phyloP scores from a whole-genome alignment of 495 filamentous ascomycete species.

The Penicillium cataractarum region DNA sequence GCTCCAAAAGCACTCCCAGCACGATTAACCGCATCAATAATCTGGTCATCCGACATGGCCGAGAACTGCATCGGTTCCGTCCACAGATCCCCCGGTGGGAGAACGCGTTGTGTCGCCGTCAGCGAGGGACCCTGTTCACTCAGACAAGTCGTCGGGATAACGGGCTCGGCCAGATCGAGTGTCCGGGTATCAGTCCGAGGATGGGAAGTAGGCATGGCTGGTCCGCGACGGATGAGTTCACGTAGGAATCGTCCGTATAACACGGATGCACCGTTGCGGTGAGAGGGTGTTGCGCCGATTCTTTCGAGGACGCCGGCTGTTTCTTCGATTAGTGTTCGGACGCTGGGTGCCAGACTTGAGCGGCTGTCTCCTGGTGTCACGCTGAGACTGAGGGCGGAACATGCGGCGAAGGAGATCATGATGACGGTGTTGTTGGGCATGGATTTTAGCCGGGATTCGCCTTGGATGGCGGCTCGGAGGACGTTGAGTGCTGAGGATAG shows the following conservation, averaged over 20 bases:
- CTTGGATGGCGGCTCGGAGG: constrained; percentile 72
- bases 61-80: constrained; percentile 64
- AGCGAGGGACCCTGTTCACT: constrained; percentile 20
- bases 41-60: constrained; percentile 68
- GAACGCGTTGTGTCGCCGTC: constrained; percentile 21
- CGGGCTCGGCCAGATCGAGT: constrained; percentile 15
- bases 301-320: constrained; percentile 69
- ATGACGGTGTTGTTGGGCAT: constrained; percentile 80
- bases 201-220: constrained; percentile 12
- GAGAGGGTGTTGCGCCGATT: constrained; percentile 63
- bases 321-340: constrained; percentile 68
- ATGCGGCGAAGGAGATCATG: constrained; percentile 77
- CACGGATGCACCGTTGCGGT: constrained; percentile 64
- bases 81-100: constrained; percentile 41
- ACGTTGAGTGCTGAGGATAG: constrained; percentile 73
- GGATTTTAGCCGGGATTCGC: constrained; percentile 67
- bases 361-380: constrained; percentile 54
- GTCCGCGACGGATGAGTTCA: constrained; percentile 55
- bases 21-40: constrained; percentile 63
- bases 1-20: constrained; percentile 59
- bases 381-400: constrained; percentile 67
- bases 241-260: constrained; percentile 65
- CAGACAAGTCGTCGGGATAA: constrained; percentile 22
- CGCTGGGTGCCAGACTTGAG: constrained; percentile 67
- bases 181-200: not conserved